Conservation (phyloP, 2,329 filamentous ascomycete genomes). For the Moelleriella libera region DNA sequence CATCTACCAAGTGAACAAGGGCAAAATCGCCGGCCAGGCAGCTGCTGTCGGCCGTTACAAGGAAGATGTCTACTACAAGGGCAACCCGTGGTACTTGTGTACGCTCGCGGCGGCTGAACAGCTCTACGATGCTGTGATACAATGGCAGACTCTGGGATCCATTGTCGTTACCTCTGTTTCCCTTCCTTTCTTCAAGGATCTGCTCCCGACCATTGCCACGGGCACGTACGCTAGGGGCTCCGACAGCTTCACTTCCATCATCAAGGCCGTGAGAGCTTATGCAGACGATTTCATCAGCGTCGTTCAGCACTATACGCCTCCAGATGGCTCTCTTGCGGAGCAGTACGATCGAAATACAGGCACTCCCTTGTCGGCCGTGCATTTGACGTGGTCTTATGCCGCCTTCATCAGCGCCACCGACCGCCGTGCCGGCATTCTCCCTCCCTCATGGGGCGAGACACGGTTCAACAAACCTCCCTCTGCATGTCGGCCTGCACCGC, state of each 20-base stretch:
- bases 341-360: constrained; percentile 43
- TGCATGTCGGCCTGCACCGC: constrained; percentile 9
- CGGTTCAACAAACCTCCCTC: constrained; percentile 7
- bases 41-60: constrained; percentile 53
- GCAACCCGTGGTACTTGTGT: constrained; percentile 71
- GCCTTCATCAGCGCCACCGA: constrained; percentile 46
- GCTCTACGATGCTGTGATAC: constrained; percentile 61
- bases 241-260: constrained; percentile 36
- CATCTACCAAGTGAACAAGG: constrained; percentile 54
- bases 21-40: constrained; percentile 43
- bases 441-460: constrained; percentile 34
- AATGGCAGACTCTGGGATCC: constrained; percentile 50
- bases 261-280: constrained; percentile 41
- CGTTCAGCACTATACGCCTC: constrained; percentile 44
- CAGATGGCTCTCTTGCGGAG: constrained; percentile 50
- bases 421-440: constrained; percentile 37
- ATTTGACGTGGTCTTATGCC: constrained; percentile 62
- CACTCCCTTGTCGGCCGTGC: constrained; percentile 41
- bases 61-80: constrained; percentile 62
- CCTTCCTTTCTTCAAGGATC: constrained; percentile 56
- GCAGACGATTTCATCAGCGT: constrained; percentile 47
- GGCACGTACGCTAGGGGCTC: constrained; percentile 46
- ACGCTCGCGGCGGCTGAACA: constrained; percentile 69
- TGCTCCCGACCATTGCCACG: constrained; percentile 39
- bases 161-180: constrained; percentile 52